phyloP scores from a whole-genome alignment of 495 filamentous ascomycete species.

The Hypoxylon trugodes region DNA sequence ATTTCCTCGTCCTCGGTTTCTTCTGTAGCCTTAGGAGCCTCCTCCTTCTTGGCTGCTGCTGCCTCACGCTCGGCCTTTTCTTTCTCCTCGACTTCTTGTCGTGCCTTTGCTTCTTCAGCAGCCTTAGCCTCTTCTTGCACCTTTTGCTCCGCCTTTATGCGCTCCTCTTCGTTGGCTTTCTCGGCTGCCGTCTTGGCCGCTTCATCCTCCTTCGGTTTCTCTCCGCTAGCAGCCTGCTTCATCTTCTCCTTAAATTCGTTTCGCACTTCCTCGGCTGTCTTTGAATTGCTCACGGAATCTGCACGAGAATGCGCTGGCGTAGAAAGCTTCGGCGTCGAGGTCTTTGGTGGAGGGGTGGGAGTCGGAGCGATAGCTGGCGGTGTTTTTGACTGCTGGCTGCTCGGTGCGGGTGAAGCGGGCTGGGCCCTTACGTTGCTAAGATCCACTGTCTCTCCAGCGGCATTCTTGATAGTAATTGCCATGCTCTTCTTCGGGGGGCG shows the following conservation, averaged over 20 bases:
- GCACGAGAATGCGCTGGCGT: constrained; percentile 56
- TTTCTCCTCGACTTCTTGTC: constrained; percentile 59
- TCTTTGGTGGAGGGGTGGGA: constrained; percentile 60
- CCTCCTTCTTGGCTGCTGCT: constrained; percentile 54
- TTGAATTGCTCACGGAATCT: constrained; percentile 53
- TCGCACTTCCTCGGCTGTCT: constrained; percentile 60
- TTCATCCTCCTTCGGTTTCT: constrained; percentile 54
- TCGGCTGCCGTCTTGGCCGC: constrained; percentile 53
- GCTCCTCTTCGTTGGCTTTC: constrained; percentile 44
- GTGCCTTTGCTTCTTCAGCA: constrained; percentile 69
- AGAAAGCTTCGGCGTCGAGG: constrained; percentile 51
- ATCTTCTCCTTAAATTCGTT: constrained; percentile 62
- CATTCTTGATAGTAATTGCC: constrained; percentile 79
- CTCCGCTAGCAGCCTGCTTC: constrained; percentile 50
- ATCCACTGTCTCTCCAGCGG: constrained; percentile 69
- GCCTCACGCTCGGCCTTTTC: constrained; percentile 55
- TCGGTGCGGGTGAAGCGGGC: constrained; percentile 57
- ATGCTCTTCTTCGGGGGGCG: constrained; percentile 70
- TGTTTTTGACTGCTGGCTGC: constrained; percentile 59
- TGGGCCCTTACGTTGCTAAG: constrained; percentile 48
- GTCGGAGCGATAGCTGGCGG: constrained; percentile 62
- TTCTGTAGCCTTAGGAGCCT: constrained; percentile 46
- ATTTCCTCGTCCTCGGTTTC: constrained; percentile 52
- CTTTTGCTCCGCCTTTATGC: constrained; percentile 57
- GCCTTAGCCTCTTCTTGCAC: constrained; percentile 76